Conservation (phyloP, 2,329 filamentous ascomycete species). For the Aspergillus sp. region DNA sequence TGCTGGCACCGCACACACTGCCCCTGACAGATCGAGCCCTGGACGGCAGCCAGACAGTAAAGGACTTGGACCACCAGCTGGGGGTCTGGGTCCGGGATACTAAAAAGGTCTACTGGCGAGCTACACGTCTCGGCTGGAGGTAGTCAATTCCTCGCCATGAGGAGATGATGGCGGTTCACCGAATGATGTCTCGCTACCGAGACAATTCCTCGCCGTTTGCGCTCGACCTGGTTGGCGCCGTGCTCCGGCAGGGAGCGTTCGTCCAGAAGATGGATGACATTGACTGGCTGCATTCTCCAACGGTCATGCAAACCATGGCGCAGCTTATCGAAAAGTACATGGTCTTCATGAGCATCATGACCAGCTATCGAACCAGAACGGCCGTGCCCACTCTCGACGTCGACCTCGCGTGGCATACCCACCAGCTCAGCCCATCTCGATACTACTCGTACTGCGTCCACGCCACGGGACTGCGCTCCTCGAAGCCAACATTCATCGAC, state of each 20-base stretch:
- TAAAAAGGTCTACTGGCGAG: constrained; percentile 1
- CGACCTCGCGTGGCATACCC: constrained; percentile 52
- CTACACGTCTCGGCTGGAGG: no score
- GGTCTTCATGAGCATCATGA: constrained; percentile 37
- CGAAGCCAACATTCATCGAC: constrained; percentile 53
- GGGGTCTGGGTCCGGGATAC: no score
- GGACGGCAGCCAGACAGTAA: constrained; percentile 37
- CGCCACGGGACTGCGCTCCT: constrained; percentile 19
- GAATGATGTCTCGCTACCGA: constrained; percentile 38
- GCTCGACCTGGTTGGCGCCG: constrained; percentile 33
- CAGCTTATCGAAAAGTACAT: constrained; percentile 50
- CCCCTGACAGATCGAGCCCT: constrained; percentile 26
- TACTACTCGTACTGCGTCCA: constrained; percentile 53
- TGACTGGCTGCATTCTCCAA: constrained; percentile 68
- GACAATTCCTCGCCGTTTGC: constrained; percentile 31
- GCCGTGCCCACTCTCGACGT: constrained; percentile 30
- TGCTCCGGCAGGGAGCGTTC: constrained; percentile 36
- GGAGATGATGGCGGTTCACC: constrained; percentile 24
- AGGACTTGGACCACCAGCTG: constrained; percentile 43
- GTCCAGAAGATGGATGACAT: constrained; percentile 59
- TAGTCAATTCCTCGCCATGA: no score
- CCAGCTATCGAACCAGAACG: constrained; percentile 23
- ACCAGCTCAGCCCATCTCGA: constrained; percentile 56
- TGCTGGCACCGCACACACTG: constrained; percentile 41
- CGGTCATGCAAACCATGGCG: constrained; percentile 52